Evolutionary conservation across 1,284 basidiomycete genomes (phyloP).

Genomic region (Puccinia coronata): DNA sequence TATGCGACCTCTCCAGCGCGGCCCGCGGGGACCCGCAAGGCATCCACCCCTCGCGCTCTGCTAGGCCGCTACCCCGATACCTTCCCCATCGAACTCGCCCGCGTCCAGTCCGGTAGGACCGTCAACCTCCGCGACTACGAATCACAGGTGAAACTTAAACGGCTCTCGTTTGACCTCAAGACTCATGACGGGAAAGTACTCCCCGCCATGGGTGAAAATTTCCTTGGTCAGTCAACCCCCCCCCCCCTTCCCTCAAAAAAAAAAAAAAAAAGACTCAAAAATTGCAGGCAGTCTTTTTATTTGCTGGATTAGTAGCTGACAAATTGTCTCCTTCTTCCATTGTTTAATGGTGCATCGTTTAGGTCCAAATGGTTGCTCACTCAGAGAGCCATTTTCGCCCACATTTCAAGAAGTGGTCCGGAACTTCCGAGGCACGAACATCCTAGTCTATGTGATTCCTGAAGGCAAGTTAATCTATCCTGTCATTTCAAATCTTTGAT

Average conservation of each 20-base stretch:
- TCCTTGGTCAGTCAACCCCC: slow-evolving; percentile 19
- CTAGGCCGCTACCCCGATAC: slow-evolving; percentile 30
- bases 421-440: slow-evolving; percentile 46
- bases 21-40: not conserved
- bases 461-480: slow-evolving; percentile 23
- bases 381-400: slow-evolving; percentile 46
- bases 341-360: not conserved
- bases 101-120: slow-evolving; percentile 42
- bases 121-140: slow-evolving; percentile 48
- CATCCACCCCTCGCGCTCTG: slow-evolving; percentile 14
- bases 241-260: too few species aligned
- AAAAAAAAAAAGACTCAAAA: not conserved
- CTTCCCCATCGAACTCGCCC: slow-evolving; percentile 37
- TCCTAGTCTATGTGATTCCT: slow-evolving; percentile 42
- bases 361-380: slow-evolving; percentile 49
- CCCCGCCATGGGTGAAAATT: slow-evolving; percentile 23
- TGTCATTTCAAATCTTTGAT: too few species aligned
- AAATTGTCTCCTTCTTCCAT: not conserved
- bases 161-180: slow-evolving; percentile 46
- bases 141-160: slow-evolving; percentile 35
- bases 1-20: not conserved
- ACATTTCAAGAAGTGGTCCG: slow-evolving; percentile 49
- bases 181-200: slow-evolving; percentile 42
- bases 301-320: slow-evolving; percentile 13
- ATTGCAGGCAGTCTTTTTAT: not conserved